Percentiles rank a stretch among this genome's conserved stretches.
Conservation (phyloP, 495 filamentous ascomycete genomes). For the Tuber umbilicatum region DNA sequence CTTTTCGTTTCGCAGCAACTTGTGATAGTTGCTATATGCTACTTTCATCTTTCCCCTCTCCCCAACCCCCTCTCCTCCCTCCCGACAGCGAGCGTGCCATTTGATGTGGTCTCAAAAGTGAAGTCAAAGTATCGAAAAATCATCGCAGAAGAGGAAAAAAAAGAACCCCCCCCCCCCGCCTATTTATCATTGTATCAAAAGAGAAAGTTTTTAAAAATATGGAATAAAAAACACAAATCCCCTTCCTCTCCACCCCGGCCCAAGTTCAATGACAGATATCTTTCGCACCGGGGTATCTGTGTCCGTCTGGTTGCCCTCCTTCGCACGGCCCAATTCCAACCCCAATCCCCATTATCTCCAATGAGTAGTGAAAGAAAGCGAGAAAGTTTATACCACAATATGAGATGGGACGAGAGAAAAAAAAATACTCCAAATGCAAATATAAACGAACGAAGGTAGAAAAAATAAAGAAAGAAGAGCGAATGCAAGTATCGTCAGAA, state of each 20-base stretch:
- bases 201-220: not conserved
- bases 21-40: not conserved
- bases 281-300: not conserved
- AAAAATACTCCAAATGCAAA: conserved; percentile 1
- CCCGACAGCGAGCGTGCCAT: not conserved
- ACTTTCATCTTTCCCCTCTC: not conserved
- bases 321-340: not conserved
- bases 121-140: not conserved
- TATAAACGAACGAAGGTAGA: not conserved
- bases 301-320: not conserved
- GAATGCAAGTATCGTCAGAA: not conserved
- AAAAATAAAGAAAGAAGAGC: not conserved
- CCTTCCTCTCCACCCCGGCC: not conserved
- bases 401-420: not conserved
- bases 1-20: not conserved
- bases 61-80: not conserved
- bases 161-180: not conserved
- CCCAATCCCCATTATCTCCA: not conserved
- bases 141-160: not conserved
- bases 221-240: not conserved
- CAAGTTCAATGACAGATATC: not conserved
- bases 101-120: not conserved
- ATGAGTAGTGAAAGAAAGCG: not conserved
- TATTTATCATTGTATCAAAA: not conserved
- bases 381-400: not conserved